phyloP scores from a whole-genome alignment of 148 eudicot species.

The Rheum nobile region DNA sequence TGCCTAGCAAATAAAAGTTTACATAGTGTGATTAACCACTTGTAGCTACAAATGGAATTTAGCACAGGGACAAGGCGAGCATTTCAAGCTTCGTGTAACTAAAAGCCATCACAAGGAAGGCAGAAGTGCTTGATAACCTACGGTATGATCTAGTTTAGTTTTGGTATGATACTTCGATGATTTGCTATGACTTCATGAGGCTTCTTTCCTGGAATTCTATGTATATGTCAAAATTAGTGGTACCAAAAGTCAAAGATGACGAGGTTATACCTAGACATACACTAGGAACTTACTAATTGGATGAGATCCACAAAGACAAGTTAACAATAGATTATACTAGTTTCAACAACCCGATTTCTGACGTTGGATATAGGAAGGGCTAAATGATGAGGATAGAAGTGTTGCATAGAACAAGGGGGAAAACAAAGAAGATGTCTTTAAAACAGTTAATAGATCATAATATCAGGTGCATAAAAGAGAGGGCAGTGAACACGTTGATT shows the following conservation, averaged over 20 bases:
- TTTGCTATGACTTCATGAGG: neutral
- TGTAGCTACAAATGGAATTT: neutral
- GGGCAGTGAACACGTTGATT: neutral
- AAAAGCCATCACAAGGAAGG: neutral
- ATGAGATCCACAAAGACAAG: neutral
- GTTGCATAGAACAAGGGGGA: neutral
- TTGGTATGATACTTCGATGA: neutral
- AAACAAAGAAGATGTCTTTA: neutral
- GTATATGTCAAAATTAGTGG: constrained; percentile 1
- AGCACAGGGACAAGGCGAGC: neutral
- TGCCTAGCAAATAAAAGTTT: neutral
- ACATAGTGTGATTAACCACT: neutral
- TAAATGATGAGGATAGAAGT: constrained; percentile 1
- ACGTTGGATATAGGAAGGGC: constrained; percentile 4
- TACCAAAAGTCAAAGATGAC: constrained; percentile 6
- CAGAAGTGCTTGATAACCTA: neutral
- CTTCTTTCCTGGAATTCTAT: neutral
- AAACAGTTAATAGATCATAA: neutral
- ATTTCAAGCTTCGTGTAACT: neutral
- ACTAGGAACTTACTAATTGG: neutral
- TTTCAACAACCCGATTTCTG: neutral
- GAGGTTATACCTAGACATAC: neutral
- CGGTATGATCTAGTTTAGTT: neutral
- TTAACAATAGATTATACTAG: neutral
- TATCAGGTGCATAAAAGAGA: neutral